Evolutionary conservation across 148 eudicot species (phyloP), one percentile per base, ranked within the genome.

Genomic region (Nepenthes mirabilis): DNA sequence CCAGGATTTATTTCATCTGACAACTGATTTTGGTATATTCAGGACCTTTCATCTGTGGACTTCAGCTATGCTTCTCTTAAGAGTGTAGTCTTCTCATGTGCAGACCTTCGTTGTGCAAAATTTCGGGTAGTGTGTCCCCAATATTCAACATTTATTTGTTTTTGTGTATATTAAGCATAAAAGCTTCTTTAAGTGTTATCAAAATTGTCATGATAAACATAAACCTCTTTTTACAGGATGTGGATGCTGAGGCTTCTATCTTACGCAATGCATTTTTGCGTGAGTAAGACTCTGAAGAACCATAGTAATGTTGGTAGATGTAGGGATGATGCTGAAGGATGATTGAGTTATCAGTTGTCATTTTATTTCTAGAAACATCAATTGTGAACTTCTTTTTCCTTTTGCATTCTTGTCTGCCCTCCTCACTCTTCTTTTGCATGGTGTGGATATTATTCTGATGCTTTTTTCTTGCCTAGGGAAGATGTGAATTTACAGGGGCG

Each of bases 401-500:
- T 55, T 64, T 45, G 52, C 57, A 65, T 49, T 51, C 13, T 14
- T 64, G 32, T 60, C 36, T 33, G 10, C 33, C 59, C 59, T 70
- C 33, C 45, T 34, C 10, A 32, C 51, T 33, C 43, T 5, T 7
- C 9, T 70, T 43, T 54, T 36, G n/a, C 52, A 33, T 65, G 58
- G n/a, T 40, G 33, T 68, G 72, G 36, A 52, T 71, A 62, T 61
- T 40, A 47, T 64, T 63, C 65, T 69, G 57, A 68, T 75, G 45
- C 60, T 59, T 77, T 45, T 68, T 1, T 75, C 64, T 79, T 74
- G 70, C 72, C 81, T 73, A 66, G 72, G 76, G 73, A 81, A 91
- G 97, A 83, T 91, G 97, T 81, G 97, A 91, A 66, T 91, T 91
- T 66, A 91, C 87, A 5, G 88, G 95, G 59, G 97, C 97, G 37